Percentiles rank a stretch among this genome's conserved stretches.
Evolutionary conservation across 2,329 filamentous ascomycete genomes (phyloP).

Genomic region (Tricladium varicosporioides): DNA sequence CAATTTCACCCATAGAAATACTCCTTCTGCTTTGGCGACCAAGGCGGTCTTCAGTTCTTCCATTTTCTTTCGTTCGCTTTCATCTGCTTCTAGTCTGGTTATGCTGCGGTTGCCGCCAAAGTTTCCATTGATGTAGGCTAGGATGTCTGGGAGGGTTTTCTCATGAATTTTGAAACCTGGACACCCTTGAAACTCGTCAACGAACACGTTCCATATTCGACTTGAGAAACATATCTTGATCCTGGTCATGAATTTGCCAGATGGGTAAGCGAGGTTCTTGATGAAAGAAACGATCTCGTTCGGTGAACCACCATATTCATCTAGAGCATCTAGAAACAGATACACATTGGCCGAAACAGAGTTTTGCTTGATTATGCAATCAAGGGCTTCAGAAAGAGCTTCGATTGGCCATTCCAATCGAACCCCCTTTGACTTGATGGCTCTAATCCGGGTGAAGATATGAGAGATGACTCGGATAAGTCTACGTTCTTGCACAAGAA

Average conservation of each 20-base stretch:
- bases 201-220: background rate
- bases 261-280: background rate
- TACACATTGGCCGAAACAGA: background rate
- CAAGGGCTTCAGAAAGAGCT: background rate
- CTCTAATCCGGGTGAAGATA: too few species aligned
- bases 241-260: background rate
- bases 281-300: background rate
- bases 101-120: background rate
- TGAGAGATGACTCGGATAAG: background rate
- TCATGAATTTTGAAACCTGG: too few species aligned
- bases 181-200: background rate
- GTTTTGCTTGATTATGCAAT: background rate
- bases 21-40: background rate
- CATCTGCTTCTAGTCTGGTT: background rate
- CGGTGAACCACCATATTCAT: background rate
- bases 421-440: too few species aligned
- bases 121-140: background rate
- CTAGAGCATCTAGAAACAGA: background rate
- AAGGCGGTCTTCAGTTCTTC: background rate
- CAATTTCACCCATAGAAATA: conserved; percentile 1
- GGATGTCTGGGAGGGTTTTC: too few species aligned
- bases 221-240: background rate
- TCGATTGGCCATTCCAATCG: background rate
- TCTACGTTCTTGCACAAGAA: background rate
- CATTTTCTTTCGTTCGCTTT: background rate